A percentile compares a stretch with the other conserved stretches of the same genome.
phyloP scores from a whole-genome alignment of 768 basidiomycete species.

The Exidia glandulosa region DNA sequence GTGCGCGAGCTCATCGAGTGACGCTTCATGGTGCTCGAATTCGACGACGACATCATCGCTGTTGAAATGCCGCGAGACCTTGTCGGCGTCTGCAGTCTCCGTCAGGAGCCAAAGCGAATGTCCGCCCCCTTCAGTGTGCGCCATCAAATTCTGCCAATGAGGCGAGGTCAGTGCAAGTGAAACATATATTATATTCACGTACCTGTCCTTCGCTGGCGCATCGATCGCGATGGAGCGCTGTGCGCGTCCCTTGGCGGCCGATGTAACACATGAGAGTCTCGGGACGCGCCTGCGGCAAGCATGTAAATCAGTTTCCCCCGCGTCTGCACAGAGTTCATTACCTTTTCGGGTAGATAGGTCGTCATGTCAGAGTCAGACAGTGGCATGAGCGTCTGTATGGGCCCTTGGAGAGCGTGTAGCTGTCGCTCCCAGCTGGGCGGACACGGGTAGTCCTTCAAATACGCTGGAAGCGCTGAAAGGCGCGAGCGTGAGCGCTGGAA shows the following conservation, averaged over 20 bases:
- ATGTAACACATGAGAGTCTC: constrained; percentile 83
- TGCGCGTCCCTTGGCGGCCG: constrained; percentile 73
- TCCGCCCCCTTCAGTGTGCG: constrained; percentile 59
- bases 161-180: constrained; percentile 19
- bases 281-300: constrained; percentile 16
- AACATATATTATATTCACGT: not conserved
- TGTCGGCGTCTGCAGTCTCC: constrained; percentile 40
- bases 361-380: constrained; percentile 34
- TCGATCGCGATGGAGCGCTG: constrained; percentile 75
- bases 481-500: not conserved
- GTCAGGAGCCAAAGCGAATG: constrained; percentile 88
- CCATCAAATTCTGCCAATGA: constrained; percentile 84
- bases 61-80: constrained; percentile 45
- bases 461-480: not conserved
- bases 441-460: not conserved
- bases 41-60: constrained; percentile 44
- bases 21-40: constrained; percentile 57
- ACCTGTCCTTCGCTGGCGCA: constrained; percentile 30
- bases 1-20: constrained; percentile 47
- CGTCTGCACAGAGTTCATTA: constrained; percentile 19
- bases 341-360: constrained; percentile 40
- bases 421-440: not conserved
- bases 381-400: not conserved
- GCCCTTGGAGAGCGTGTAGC: not conserved
- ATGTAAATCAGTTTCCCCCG: not conserved